Percentiles rank a stretch among this genome's conserved stretches.
Conservation (phyloP, 2,329 filamentous ascomycete species). For the Hypoxylon sp. region DNA sequence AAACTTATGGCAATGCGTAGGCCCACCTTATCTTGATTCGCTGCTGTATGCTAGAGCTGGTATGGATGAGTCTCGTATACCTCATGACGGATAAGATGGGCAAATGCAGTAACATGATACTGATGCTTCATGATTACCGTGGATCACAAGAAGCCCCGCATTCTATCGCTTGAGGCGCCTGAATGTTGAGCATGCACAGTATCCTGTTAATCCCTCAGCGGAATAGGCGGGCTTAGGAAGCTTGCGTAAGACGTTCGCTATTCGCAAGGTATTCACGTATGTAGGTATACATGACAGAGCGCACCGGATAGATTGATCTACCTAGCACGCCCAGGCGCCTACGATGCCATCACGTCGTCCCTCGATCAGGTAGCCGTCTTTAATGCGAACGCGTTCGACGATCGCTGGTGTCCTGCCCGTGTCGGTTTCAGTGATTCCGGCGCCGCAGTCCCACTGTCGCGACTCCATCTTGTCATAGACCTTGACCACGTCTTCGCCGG, state of each 20-base stretch:
- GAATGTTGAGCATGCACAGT: constrained; percentile 1
- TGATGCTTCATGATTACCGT: neutral
- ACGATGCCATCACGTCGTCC: constrained; percentile 88
- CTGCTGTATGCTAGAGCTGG: neutral
- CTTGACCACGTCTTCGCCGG: constrained; percentile 93
- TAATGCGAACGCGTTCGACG: constrained; percentile 88
- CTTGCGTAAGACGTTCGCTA: constrained; percentile 21
- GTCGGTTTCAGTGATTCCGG: constrained; percentile 78
- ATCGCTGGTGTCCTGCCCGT: constrained; percentile 73
- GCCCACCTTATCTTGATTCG: neutral
- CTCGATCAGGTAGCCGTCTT: constrained; percentile 94
- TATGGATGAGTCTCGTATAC: neutral
- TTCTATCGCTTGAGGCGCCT: neutral
- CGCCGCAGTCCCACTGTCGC: constrained; percentile 95
- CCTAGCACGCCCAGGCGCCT: constrained; percentile 78
- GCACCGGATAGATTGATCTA: constrained; percentile 5
- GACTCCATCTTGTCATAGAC: constrained; percentile 98
- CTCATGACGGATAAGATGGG: neutral
- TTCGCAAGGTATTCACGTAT: constrained; percentile 31
- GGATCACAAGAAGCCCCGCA: neutral
- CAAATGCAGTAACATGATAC: neutral
- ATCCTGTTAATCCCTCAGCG: neutral
- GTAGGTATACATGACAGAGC: constrained; percentile 27
- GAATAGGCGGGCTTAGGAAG: neutral
- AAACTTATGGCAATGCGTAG: neutral